These are phyloP conservation scores for Yueomyces sp. DNA, from an alignment of 805 yeast genomes.

Conservation along the genomic window DNA sequence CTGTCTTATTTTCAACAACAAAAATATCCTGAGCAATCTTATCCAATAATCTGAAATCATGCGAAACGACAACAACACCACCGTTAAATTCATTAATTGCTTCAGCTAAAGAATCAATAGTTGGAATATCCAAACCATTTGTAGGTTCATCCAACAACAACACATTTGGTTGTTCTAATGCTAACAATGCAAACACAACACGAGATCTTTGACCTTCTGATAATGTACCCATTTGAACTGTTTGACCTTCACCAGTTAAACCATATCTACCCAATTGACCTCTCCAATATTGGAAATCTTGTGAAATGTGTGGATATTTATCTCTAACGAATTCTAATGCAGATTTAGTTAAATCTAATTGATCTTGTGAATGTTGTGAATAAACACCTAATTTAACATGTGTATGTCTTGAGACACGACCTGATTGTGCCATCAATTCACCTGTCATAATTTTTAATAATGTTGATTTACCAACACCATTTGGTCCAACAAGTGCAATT, in stretches of 20 bases:
- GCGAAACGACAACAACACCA: conserved; percentile 97
- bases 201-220: conserved; percentile 99
- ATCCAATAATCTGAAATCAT: conserved; percentile 95
- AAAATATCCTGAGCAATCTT: conserved; percentile 95
- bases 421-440: conserved; percentile 73
- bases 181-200: conserved; percentile 93
- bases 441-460: conserved; percentile 95
- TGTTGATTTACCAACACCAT: conserved; percentile 98
- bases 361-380: conserved; percentile 98
- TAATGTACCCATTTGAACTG: conserved; percentile 94
- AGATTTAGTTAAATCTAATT: conserved; percentile 86
- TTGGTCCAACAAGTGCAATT: conserved; percentile 95
- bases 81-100: conserved; percentile 92
- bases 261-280: conserved; percentile 96
- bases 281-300: conserved; percentile 98
- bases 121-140: conserved; percentile 96
- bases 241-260: conserved; percentile 97
- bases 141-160: conserved; percentile 97
- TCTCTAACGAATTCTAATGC: conserved; percentile 96
- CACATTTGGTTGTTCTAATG: conserved; percentile 90
- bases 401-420: conserved; percentile 94
- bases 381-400: conserved; percentile 97
- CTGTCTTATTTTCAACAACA: conserved; percentile 91
- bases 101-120: conserved; percentile 94
- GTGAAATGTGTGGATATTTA: conserved; percentile 78